These are phyloP conservation scores for Penicillium turbatum DNA, from an alignment of 495 filamentous ascomycete species.

Conservation along the genomic window DNA sequence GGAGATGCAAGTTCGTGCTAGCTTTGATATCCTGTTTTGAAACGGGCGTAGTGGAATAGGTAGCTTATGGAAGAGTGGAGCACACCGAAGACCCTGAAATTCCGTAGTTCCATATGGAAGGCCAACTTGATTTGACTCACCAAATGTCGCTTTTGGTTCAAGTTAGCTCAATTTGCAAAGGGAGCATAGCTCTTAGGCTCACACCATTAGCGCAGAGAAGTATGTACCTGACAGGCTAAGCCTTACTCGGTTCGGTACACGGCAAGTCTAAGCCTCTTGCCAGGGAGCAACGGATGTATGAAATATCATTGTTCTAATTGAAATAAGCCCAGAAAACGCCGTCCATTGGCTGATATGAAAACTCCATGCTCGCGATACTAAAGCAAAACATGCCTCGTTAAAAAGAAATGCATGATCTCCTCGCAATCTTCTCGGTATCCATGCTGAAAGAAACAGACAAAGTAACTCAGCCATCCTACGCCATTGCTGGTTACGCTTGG, in stretches of 20 bases:
- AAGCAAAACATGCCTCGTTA: constrained; percentile 17
- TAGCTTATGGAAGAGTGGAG: too few relatives aligned
- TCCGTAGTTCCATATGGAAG: too few relatives aligned
- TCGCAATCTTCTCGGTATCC: neutral
- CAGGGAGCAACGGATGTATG: constrained; percentile 1
- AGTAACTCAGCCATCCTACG: constrained; percentile 8
- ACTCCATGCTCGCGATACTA: constrained; percentile 27
- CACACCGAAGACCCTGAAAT: too few relatives aligned
- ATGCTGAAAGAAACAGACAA: constrained; percentile 18
- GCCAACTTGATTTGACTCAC: too few relatives aligned
- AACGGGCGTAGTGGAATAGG: too few relatives aligned
- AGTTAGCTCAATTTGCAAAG: too few relatives aligned
- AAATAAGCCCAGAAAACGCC: constrained; percentile 13
- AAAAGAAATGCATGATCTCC: constrained; percentile 10
- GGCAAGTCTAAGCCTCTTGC: neutral
- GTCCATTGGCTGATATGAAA: constrained; percentile 13
- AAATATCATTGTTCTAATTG: constrained; percentile 1
- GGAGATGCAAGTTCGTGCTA: neutral
- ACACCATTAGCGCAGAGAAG: neutral
- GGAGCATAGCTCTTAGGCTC: neutral
- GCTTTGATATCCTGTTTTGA: too few relatives aligned
- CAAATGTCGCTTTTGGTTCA: too few relatives aligned
- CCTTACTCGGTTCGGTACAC: neutral
- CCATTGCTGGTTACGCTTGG: constrained; percentile 2
- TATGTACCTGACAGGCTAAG: neutral